Conservation (phyloP, 2,329 filamentous ascomycete genomes). For the Fusarium sp. region DNA sequence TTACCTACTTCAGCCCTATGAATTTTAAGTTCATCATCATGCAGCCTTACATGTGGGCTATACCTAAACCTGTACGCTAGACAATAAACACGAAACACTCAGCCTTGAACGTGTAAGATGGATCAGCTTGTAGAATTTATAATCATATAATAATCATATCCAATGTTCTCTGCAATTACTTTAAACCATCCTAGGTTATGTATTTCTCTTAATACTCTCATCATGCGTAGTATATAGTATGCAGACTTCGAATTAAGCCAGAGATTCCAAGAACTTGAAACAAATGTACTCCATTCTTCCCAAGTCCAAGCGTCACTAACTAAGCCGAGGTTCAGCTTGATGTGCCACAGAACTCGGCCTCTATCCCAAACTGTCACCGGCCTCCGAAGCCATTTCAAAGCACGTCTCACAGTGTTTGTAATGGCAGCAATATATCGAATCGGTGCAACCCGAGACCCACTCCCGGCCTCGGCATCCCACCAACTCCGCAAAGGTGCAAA, state of each 20-base stretch:
- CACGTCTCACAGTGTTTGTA: slow-evolving; percentile 18
- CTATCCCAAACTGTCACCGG: not conserved
- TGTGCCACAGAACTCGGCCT: not conserved
- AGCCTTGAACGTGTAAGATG: too few species aligned
- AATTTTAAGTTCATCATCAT: not conserved
- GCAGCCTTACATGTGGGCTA: not conserved
- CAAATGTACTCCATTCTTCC: not conserved
- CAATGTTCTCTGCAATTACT: too few species aligned
- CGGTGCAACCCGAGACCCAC: slow-evolving; percentile 8
- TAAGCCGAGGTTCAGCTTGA: not conserved
- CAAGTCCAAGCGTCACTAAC: not conserved
- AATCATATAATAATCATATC: too few species aligned
- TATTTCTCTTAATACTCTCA: too few species aligned
- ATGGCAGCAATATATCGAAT: not conserved
- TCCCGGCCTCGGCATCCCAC: slow-evolving; percentile 39
- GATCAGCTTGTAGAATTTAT: too few species aligned
- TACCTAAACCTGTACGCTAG: too few species aligned
- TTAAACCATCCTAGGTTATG: too few species aligned
- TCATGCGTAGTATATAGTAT: too few species aligned
- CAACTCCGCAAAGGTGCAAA: slow-evolving; percentile 20
- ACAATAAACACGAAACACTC: too few species aligned
- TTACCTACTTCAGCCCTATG: slow-evolving; percentile 15
- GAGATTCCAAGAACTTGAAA: too few species aligned
- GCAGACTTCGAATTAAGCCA: too few species aligned
- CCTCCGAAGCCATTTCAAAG: slow-evolving; percentile 11